Evolutionary conservation across 2,329 filamentous ascomycete species (phyloP), one percentile per base, ranked within the genome.

Genomic region (Calonectria pseudoreteaudii): DNA sequence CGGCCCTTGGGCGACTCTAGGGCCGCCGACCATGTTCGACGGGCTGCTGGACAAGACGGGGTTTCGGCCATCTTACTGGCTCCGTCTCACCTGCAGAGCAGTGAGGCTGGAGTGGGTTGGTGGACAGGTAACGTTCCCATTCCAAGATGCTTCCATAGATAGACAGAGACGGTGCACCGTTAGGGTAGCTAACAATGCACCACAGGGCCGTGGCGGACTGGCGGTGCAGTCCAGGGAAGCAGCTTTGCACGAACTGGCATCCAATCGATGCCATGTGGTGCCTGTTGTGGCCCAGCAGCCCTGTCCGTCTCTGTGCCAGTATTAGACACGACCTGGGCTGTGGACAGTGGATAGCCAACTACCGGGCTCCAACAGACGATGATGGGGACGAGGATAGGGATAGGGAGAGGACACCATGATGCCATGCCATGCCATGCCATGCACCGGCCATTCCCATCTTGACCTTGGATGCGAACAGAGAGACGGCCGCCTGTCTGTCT

Each of bases 1-100:
- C 50, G 66, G 70, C 56, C 41, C 36, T 68, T 50, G 53, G 67
- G 53, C 58, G 16, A 23, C 41, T 47, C 38, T 36, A 60, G 67
- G 67, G 58, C 67, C 70, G 58, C 66, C 26, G 66, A 52, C 66
- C 31, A 66, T 38, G 71, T 66, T 31, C 65, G 58, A 18, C 66
- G 41, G 31, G 58, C 66, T 58, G 68, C 65, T 65, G 18, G 69
- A 47, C 65, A 38, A 66, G 28, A 70, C 60, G 53, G 72, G 64
- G 26, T 53, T 41, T 74, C 64, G 56, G 72, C 72, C 50, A 66
- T 67, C 70, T 73, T 52, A 76, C 34, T 78, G 72, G 71, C 71
- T 70, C 67, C 76, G 75, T 77, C 77, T 79, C 73, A 77, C 77
- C 68, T 80, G 74, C 66, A 73, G 71, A 69, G 60, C 71, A 73